Base-by-base conservation (phyloP, 352 stramenopile species). In the Phytophthora macrochlamydospora region DNA sequence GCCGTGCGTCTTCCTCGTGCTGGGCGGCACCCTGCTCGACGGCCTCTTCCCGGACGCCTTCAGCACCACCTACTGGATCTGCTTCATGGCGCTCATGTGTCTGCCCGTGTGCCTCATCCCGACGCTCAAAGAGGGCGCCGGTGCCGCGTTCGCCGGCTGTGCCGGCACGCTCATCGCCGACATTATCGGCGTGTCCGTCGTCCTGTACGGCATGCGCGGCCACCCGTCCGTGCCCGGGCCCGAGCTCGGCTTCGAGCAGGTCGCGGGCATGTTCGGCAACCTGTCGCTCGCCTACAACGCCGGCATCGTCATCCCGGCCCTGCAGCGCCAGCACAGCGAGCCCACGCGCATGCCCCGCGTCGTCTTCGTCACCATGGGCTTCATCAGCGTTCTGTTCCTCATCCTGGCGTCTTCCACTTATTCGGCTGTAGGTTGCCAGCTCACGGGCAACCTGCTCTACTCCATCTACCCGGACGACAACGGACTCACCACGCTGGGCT, bases 371-470 rank as follows among this genome's bases (percentile, higher is more conserved):
- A 79, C 71, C 24, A 62, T 82, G 46, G 61, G 32, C 32, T 74
- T 82, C 57, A 64, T 82, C 48, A 78, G 67, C 40, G 24, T 31
- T 7, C 51, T 80, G 18, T 78, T 80, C 66, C 59, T 76, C 14
- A 62, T 73, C 49, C 51, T 82, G 42, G 61, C 72, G 55, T 72
- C 53, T 54, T 69, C 59, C 42, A 73, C 66, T 35, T 83, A 81
- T 59, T 83, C 73, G 48, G 62, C 70, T 12, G 66, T 85, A 14
- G 77, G 77, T 40, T 86, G 78, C 66, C 78, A 86, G 67, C 84
- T 86, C 55, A 71, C 77, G 13, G 69, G 72, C 51, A 83, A 81
- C 69, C 68, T 86, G 56, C 69, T 86, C 35, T 86, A 83, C 68
- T 67, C 73, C 32, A 85, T 87, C 49, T 83, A 69, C 59, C 68